Evolutionary conservation across 306 rosid species (phyloP).

Genomic region (Quercus robur): DNA sequence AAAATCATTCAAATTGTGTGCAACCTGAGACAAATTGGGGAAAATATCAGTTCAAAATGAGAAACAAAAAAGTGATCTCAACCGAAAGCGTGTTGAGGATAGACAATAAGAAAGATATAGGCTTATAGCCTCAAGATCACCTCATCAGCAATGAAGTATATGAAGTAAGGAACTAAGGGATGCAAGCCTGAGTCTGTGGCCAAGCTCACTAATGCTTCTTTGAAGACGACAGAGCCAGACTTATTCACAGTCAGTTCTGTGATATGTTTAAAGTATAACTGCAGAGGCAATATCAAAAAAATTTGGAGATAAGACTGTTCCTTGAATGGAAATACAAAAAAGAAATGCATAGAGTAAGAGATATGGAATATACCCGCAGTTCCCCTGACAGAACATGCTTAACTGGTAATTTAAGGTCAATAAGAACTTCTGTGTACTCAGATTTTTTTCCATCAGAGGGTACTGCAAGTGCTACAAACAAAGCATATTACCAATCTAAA

Average conservation of each 20-base stretch:
- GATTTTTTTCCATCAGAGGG: conserved; percentile 56
- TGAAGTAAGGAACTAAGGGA: conserved; percentile 80
- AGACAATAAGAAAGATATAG: neutral
- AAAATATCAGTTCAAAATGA: conserved; percentile 23
- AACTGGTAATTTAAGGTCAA: conserved; percentile 70
- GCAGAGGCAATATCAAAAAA: conserved; percentile 34
- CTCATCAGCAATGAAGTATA: conserved; percentile 80
- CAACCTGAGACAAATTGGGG: conserved; percentile 52
- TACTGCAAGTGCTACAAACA: conserved; percentile 43
- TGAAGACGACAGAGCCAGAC: conserved; percentile 57
- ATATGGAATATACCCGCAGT: conserved; percentile 57
- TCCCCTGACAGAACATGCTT: conserved; percentile 76
- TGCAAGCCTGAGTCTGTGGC: conserved; percentile 84
- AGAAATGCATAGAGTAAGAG: conserved; percentile 10
- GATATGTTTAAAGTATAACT: conserved; percentile 83
- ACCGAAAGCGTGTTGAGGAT: neutral
- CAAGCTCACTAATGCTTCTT: conserved; percentile 74
- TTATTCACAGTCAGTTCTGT: conserved; percentile 54
- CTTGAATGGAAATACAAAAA: conserved; percentile 9
- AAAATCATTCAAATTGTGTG: conserved; percentile 51
- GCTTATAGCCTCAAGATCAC: conserved; percentile 33
- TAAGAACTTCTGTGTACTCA: conserved; percentile 70
- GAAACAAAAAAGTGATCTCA: conserved; percentile 16
- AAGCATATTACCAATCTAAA: conserved; percentile 21
- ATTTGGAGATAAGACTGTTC: conserved; percentile 3